phyloP scores from a whole-genome alignment of 2,329 filamentous ascomycete genomes.

The Aureobasidium sp. region DNA sequence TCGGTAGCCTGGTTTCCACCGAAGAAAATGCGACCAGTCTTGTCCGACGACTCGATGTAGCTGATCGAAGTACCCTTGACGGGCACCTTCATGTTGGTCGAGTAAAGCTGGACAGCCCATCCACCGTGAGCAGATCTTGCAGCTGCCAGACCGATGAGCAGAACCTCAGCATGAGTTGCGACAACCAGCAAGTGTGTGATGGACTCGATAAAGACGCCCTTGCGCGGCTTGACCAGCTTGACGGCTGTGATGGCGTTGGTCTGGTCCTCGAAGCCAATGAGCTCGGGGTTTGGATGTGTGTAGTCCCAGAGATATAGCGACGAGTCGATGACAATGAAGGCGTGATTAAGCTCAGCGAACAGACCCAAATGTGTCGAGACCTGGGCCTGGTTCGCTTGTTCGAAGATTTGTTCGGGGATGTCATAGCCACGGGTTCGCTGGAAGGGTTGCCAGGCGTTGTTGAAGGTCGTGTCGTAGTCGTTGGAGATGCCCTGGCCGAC shows the following conservation, averaged over 20 bases:
- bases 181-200: conserved; percentile 87
- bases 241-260: conserved; percentile 83
- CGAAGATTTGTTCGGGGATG: conserved; percentile 85
- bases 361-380: conserved; percentile 90
- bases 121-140: conserved; percentile 57
- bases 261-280: conserved; percentile 88
- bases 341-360: conserved; percentile 89
- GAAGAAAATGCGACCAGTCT: conserved; percentile 88
- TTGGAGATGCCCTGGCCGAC: conserved; percentile 77
- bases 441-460: conserved; percentile 74
- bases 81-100: conserved; percentile 75
- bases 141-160: conserved; percentile 72
- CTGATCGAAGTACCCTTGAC: conserved; percentile 69
- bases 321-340: conserved; percentile 94
- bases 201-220: conserved; percentile 75
- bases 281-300: conserved; percentile 79
- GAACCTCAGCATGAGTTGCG: conserved; percentile 75
- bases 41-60: conserved; percentile 66
- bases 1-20: conserved; percentile 73
- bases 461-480: conserved; percentile 72
- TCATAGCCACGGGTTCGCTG: conserved; percentile 78
- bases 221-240: conserved; percentile 73
- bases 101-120: conserved; percentile 69
- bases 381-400: conserved; percentile 81
- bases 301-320: conserved; percentile 97